Evolutionary conservation across 108 stramenopile species (phyloP).

Genomic region (Stephanodiscus minutulus): DNA sequence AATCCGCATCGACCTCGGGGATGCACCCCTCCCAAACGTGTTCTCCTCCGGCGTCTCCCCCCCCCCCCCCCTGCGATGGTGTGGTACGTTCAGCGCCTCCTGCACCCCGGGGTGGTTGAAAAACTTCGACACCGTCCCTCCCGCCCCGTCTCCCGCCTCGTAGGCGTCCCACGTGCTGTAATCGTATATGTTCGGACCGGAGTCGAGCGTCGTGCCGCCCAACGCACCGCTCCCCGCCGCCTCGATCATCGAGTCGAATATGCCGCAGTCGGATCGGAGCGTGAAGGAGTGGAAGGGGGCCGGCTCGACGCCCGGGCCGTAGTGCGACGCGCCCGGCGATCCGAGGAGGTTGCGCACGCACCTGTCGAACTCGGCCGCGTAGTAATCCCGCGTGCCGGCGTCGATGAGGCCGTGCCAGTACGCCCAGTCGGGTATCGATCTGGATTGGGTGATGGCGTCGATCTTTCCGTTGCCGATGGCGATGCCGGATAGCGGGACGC

Average conservation of each 20-base stretch:
- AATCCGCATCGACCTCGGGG: background rate
- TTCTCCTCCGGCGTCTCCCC: background rate
- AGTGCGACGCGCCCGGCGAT: too few species aligned
- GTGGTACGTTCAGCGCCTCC: background rate
- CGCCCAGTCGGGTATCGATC: slow-evolving; percentile 53
- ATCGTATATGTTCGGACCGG: slow-evolving; percentile 7
- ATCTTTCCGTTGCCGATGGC: slow-evolving; percentile 60
- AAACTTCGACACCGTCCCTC: background rate
- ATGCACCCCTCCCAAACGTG: background rate
- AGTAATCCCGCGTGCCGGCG: slow-evolving; percentile 13
- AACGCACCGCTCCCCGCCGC: background rate
- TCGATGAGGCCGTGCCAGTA: slow-evolving; percentile 70
- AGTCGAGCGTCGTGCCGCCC: background rate
- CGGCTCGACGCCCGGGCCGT: too few species aligned
- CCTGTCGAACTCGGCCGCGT: background rate
- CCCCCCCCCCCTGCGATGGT: background rate
- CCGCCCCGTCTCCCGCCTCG: background rate
- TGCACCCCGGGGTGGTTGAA: background rate
- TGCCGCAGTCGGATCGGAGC: background rate
- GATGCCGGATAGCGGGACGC: slow-evolving; percentile 43
- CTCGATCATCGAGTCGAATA: slow-evolving; percentile 3
- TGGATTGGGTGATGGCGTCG: slow-evolving; percentile 50
- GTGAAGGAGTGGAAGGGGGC: background rate
- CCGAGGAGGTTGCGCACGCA: too few species aligned
- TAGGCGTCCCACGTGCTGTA: slow-evolving; percentile 9